These are phyloP conservation scores for Oenanthe sinensis DNA, from an alignment of 129 eudicot genomes.

Conservation along the genomic window DNA sequence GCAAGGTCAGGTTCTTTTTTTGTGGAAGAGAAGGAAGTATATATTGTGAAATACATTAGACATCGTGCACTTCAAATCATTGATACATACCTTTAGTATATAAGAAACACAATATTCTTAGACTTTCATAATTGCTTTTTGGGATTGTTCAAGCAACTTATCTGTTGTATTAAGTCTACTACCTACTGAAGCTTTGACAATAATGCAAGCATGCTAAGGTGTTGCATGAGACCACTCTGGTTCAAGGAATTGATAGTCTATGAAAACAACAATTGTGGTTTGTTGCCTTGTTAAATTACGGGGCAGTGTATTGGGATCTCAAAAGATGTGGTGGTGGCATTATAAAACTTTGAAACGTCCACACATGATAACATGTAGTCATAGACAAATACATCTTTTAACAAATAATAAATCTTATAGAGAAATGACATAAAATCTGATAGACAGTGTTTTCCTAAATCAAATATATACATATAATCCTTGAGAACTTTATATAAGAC, in stretches of 20 bases:
- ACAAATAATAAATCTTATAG: background rate
- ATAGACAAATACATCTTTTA: background rate
- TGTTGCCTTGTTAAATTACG: background rate
- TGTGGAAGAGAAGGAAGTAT: no score
- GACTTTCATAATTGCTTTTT: background rate
- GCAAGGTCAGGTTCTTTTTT: no score
- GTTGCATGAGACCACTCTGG: background rate
- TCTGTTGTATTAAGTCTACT: background rate
- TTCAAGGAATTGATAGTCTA: background rate
- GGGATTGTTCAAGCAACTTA: background rate
- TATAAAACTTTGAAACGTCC: background rate
- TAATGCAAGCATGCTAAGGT: background rate
- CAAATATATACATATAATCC: background rate
- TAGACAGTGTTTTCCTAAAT: background rate
- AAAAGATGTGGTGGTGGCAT: background rate
- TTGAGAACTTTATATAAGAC: slow-evolving; percentile 11
- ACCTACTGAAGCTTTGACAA: background rate
- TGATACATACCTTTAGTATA: no score
- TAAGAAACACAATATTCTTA: background rate
- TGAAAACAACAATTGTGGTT: background rate
- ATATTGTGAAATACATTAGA: background rate
- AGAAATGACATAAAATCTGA: background rate
- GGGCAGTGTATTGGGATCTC: background rate
- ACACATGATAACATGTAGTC: background rate
- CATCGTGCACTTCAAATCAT: background rate